Evolutionary conservation across 2,329 filamentous ascomycete genomes (phyloP), one percentile per base, ranked within the genome.

Genomic region (Cercospora brassicicola): DNA sequence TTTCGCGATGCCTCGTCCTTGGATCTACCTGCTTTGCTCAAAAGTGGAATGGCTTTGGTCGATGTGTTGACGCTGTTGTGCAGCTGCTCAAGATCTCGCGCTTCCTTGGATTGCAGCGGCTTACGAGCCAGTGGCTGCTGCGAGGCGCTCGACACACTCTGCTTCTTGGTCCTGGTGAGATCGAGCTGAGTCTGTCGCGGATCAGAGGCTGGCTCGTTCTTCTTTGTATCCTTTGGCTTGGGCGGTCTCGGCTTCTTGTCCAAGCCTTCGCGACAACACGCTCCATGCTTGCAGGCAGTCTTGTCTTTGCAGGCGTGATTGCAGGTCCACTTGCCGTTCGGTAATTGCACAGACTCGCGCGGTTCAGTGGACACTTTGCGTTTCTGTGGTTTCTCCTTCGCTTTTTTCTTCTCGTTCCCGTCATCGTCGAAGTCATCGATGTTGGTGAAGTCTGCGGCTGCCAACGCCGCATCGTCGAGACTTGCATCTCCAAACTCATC

Each of bases 261-360:
- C 18, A 91, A 75, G 0, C 91, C 91, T 68, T 91, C 88, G 26
- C 85, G 85, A 74, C 91, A 94, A 74, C 91, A 94, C 15, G 53
- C 45, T 39, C 85, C 78, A 73, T 94, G 91, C 72, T 88, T 91
- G 78, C 91, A 94, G 1, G 33, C 26, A 45, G 51, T 45, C 72
- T 86, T 88, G 71, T 89, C 82, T 73, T 86, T 88, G 80, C 91
- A 94, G 18, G 78, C 78, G 75, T 94, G 91, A 67, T 90, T 90
- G 79, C 91, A 94, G 39, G 85, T 84, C 88, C 89, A 94, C 74
- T 85, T 91, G 0, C 91, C 91, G 74, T 91, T 94, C 0, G 83
- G 78, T 69, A 93, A 84, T 72, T 84, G 84, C 1, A 80, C 76
- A 4, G 88, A 84, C 57, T 84, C 79, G 36, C 72, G 70, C 39